Conservation (phyloP, 352 stramenopile genomes). For the Phytophthora foliorum region DNA sequence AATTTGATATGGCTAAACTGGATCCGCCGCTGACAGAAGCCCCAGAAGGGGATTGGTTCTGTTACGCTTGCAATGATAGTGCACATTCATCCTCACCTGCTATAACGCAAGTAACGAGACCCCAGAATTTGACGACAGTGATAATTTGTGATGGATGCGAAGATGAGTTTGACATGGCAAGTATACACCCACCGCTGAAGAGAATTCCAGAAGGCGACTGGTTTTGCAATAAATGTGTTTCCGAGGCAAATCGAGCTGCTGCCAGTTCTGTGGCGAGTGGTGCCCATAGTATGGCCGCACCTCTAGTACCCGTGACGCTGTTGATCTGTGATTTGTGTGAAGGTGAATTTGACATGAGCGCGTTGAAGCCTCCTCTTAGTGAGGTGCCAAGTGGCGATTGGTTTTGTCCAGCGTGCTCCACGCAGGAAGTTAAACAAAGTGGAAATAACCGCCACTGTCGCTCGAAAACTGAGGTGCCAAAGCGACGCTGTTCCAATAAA, state of each 20-base stretch:
- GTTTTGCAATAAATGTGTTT: constrained; percentile 47
- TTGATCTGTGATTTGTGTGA: constrained; percentile 83
- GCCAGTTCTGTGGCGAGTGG: not conserved
- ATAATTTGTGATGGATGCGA: constrained; percentile 83
- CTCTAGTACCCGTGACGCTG: constrained; percentile 44
- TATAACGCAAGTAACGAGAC: not conserved
- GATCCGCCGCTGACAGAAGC: constrained; percentile 56
- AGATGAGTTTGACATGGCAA: constrained; percentile 61
- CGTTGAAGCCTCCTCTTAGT: constrained; percentile 56
- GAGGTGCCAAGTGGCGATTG: constrained; percentile 61
- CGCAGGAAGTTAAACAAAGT: constrained; percentile 1
- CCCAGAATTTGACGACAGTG: constrained; percentile 41
- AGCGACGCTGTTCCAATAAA: constrained; percentile 12
- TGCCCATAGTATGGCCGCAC: not conserved
- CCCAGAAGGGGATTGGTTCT: constrained; percentile 58
- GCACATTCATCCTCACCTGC: not conserved
- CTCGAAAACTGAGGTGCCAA: constrained; percentile 12
- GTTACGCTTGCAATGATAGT: constrained; percentile 20
- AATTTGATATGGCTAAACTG: constrained; percentile 67
- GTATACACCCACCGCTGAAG: constrained; percentile 50
- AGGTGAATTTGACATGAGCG: constrained; percentile 67
- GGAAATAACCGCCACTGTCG: constrained; percentile 4
- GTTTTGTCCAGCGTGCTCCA: constrained; percentile 43
- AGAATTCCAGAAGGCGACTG: constrained; percentile 55
- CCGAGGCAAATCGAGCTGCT: not conserved